Percentiles rank a stretch among this genome's conserved stretches.
These are phyloP conservation scores for Sugiyamaella boreocaroliniensis DNA, from an alignment of 805 yeast genomes.

Conservation along the genomic window DNA sequence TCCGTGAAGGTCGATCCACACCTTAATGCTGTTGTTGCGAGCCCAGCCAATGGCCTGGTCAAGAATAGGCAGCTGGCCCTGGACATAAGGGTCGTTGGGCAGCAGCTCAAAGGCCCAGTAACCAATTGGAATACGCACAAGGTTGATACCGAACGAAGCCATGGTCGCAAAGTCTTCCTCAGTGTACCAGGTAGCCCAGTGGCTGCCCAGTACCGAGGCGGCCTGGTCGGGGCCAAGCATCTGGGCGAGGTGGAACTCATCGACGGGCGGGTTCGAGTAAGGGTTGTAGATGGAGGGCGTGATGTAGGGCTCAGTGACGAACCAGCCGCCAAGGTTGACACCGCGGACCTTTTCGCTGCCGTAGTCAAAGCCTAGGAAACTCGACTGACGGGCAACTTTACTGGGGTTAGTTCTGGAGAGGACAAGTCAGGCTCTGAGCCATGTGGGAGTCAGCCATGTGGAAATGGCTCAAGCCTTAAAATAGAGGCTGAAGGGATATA, in stretches of 20 bases:
- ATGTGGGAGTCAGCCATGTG: no score
- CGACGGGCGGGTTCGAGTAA: slow-evolving; percentile 56
- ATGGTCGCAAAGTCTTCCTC: slow-evolving; percentile 65
- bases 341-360: slow-evolving; percentile 29
- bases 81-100: slow-evolving; percentile 74
- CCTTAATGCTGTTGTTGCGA: slow-evolving; percentile 51
- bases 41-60: slow-evolving; percentile 80
- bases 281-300: slow-evolving; percentile 69
- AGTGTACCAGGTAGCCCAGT: slow-evolving; percentile 74
- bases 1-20: slow-evolving; percentile 91
- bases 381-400: no score
- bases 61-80: slow-evolving; percentile 67
- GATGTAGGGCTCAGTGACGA: slow-evolving; percentile 79
- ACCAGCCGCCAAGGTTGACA: slow-evolving; percentile 86
- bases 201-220: slow-evolving; percentile 44
- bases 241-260: slow-evolving; percentile 67
- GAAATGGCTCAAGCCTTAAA: no score
- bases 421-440: no score
- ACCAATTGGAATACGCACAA: slow-evolving; percentile 87
- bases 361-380: slow-evolving; percentile 24
- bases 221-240: slow-evolving; percentile 58
- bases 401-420: no score
- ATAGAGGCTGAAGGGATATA: no score
- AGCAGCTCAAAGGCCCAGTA: slow-evolving; percentile 79
- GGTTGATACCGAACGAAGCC: slow-evolving; percentile 59